These are phyloP conservation scores for Angomonas deanei DNA, from an alignment of 208 protist genomes.

Conservation along the genomic window DNA sequence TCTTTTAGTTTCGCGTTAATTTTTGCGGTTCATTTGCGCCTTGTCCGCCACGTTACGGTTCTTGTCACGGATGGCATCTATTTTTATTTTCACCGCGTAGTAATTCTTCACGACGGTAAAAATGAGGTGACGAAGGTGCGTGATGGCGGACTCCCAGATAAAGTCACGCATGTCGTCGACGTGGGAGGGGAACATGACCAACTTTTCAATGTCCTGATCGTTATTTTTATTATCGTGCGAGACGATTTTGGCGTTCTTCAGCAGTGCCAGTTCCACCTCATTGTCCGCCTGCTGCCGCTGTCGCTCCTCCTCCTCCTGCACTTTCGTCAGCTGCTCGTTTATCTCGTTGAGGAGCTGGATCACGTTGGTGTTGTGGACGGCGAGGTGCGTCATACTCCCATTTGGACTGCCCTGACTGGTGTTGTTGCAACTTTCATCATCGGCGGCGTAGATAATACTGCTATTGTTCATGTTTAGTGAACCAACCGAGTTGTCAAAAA, in stretches of 20 bases:
- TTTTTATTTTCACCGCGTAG: background rate
- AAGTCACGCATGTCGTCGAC: constrained; percentile 2
- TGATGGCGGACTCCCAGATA: background rate
- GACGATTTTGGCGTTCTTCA: background rate
- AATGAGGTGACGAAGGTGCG: background rate
- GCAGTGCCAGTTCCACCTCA: background rate
- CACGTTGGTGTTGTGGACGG: background rate
- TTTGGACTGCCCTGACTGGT: background rate
- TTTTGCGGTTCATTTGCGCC: background rate
- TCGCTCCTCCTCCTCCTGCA: background rate
- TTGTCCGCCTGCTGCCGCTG: background rate
- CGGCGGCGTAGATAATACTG: background rate
- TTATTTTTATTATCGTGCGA: background rate
- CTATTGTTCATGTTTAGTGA: constrained; percentile 2
- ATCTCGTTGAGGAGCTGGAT: background rate
- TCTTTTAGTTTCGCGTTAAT: background rate
- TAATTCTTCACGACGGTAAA: background rate
- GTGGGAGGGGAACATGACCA: background rate
- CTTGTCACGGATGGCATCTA: background rate
- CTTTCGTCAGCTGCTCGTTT: background rate
- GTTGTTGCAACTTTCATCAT: background rate
- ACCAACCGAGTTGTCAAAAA: background rate
- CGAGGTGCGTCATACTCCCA: background rate
- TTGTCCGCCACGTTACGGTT: background rate
- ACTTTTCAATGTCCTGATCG: background rate